Evolutionary conservation across 805 yeast species (phyloP), one percentile per base, ranked within the genome.

Genomic region (Cyberlindnera japonica): DNA sequence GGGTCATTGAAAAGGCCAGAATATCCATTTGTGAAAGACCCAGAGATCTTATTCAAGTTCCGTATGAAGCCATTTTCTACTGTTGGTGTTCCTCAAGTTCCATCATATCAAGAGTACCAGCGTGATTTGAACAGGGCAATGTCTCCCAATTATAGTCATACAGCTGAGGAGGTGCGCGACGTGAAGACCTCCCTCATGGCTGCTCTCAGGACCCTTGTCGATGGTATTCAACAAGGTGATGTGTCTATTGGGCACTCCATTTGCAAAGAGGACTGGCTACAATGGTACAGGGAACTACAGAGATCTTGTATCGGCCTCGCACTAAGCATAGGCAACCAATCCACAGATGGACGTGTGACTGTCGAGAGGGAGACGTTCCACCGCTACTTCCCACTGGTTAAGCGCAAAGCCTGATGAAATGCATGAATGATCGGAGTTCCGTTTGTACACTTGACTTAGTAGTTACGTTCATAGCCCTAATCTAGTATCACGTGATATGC

Each of bases 11-110:
- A 51, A 20, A 47, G 47, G 8, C 61, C 64, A 8, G 38, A 50
- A 4, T 52, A 50, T 31, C 55, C 55, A 19, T 55, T 51, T 34
- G 55, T 59, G 25, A 49, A 59, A 27, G 48, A 58, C 18, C 48
- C 58, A 19, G 55, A 59, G 36, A 35, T 56, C 26, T 56, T 74
- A 14, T 80, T 72, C 55, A 63, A 71, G 9, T 63, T 88, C 33
- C 74, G 95, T 49, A 72, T 87, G 74, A 88, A 87, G 58, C 79
- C 93, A 4, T 86, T 83, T 65, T 75, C 82, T 17, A 74, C 88
- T 0, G 82, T 89, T 16, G 95, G 95, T 1, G 78, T 79, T 10
- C 96, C 96, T 1, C 72, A 69, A 21, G 53, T 77, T 30, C 89
- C 91, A 3, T 17, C 27, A 12, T 51, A 41, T 35, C 18, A 50